Conservation (phyloP, 345 rosid genomes). For the Excoecaria agallocha region DNA sequence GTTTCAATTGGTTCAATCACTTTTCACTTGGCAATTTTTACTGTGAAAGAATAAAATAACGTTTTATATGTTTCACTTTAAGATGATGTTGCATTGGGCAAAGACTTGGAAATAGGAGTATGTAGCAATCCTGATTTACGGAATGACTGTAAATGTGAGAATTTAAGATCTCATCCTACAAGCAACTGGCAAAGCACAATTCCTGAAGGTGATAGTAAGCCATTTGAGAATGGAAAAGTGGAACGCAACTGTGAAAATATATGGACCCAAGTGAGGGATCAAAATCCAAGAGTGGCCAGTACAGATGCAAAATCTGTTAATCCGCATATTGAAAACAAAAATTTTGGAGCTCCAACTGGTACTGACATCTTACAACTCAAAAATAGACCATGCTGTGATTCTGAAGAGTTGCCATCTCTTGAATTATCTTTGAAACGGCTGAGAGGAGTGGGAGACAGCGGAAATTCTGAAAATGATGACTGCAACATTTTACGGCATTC, state of each 20-base stretch:
- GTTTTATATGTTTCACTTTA: neutral
- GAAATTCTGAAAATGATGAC: constrained; percentile 37
- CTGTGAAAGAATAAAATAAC: constrained; percentile 1
- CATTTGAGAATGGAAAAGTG: constrained; percentile 22
- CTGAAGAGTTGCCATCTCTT: constrained; percentile 40
- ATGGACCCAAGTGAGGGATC: constrained; percentile 18
- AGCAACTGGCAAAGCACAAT: constrained; percentile 18
- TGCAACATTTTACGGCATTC: constrained; percentile 59
- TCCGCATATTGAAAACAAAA: constrained; percentile 34
- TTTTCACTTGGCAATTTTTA: neutral
- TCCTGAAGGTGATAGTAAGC: constrained; percentile 30
- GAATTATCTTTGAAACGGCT: constrained; percentile 45
- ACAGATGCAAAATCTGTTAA: constrained; percentile 21
- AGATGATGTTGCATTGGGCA: constrained; percentile 28
- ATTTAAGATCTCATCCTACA: constrained; percentile 11
- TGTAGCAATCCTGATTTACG: constrained; percentile 22
- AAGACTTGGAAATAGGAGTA: constrained; percentile 31
- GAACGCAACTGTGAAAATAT: constrained; percentile 28
- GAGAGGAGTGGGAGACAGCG: constrained; percentile 37
- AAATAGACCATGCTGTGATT: constrained; percentile 31
- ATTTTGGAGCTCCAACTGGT: constrained; percentile 27
- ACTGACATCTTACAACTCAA: constrained; percentile 33
- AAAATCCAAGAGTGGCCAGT: constrained; percentile 13
- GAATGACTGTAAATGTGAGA: constrained; percentile 25
- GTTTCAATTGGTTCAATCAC: neutral